Evolutionary conservation across 345 rosid genomes (phyloP).

Genomic region (Rhizophora apiculata): DNA sequence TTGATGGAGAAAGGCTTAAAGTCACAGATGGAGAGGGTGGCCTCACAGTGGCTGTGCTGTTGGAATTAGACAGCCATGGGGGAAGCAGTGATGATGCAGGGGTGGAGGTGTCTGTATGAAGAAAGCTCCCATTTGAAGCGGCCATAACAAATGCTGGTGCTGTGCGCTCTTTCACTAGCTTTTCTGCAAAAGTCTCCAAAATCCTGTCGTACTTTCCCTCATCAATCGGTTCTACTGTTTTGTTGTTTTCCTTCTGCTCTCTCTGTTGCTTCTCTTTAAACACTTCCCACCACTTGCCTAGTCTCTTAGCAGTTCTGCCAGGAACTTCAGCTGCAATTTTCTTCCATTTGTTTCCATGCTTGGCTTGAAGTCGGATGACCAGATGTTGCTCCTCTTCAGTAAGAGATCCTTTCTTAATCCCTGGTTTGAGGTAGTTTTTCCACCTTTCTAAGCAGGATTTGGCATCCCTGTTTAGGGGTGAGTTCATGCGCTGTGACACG

Average conservation of each 20-base stretch:
- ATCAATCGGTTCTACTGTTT: slow-evolving; percentile 62
- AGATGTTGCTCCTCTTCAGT: slow-evolving; percentile 90
- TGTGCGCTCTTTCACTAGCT: slow-evolving; percentile 74
- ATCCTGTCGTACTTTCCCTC: slow-evolving; percentile 87
- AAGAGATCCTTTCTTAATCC: slow-evolving; percentile 93
- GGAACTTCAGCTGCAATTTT: slow-evolving; percentile 97
- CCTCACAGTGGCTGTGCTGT: slow-evolving; percentile 41
- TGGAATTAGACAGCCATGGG: slow-evolving; percentile 83
- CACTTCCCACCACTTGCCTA: slow-evolving; percentile 99
- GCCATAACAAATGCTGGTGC: slow-evolving; percentile 61
- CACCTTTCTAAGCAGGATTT: slow-evolving; percentile 96
- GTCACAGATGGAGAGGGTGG: slow-evolving; percentile 80
- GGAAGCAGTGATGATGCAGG: slow-evolving; percentile 57
- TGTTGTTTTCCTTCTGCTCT: slow-evolving; percentile 78
- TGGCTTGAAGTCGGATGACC: slow-evolving; percentile 82
- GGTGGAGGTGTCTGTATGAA: slow-evolving; percentile 48
- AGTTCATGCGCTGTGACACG: slow-evolving; percentile 84
- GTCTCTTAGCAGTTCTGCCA: slow-evolving; percentile 85
- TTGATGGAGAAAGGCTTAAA: slow-evolving; percentile 73
- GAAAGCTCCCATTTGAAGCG: slow-evolving; percentile 64
- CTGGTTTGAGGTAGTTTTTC: slow-evolving; percentile 97
- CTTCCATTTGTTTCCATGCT: slow-evolving; percentile 99
- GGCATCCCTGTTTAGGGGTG: slow-evolving; percentile 78
- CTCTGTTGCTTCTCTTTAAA: slow-evolving; percentile 91
- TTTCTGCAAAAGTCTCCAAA: slow-evolving; percentile 91